phyloP scores from a whole-genome alignment of 768 basidiomycete genomes.

The Myochromella boudieri region DNA sequence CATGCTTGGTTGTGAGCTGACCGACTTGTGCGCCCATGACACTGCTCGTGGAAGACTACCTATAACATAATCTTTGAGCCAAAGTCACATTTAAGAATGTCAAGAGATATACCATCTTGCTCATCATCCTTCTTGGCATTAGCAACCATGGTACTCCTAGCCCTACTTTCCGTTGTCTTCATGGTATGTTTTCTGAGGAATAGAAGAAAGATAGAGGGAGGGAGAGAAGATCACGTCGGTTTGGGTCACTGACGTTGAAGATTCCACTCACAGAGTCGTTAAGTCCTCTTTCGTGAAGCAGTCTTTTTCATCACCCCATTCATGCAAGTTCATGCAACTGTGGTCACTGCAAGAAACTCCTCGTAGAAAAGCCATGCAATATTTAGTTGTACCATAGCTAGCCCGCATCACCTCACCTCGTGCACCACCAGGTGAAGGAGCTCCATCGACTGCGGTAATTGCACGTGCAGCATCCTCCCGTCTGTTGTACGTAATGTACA shows the following conservation, averaged over 20 bases:
- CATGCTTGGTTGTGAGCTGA: constrained; percentile 19
- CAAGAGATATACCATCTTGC: constrained; percentile 39
- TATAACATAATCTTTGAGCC: constrained; percentile 13
- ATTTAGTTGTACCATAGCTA: constrained; percentile 95
- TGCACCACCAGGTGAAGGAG: constrained; percentile 85
- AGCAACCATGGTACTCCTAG: constrained; percentile 42
- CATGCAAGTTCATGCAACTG: constrained; percentile 92
- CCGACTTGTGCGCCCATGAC: constrained; percentile 57
- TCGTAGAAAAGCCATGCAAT: constrained; percentile 94
- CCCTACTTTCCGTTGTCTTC: constrained; percentile 80
- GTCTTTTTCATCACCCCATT: constrained; percentile 98
- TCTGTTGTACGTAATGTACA: constrained; percentile 95
- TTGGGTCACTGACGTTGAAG: too few species aligned
- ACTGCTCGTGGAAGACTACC: constrained; percentile 67
- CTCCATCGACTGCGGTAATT: constrained; percentile 91
- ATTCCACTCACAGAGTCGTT: constrained; percentile 74
- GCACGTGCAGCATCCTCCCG: constrained; percentile 94
- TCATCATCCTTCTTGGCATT: constrained; percentile 71
- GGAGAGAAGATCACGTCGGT: too few species aligned
- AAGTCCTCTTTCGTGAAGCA: constrained; percentile 97
- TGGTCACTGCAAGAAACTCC: constrained; percentile 82
- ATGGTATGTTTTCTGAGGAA: constrained; percentile 91
- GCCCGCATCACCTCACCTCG: constrained; percentile 83
- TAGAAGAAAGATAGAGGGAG: constrained; percentile 2
- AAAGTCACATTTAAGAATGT: constrained; percentile 6